Conservation (phyloP, 495 filamentous ascomycete species). For the Evansstolkia leycettana region DNA sequence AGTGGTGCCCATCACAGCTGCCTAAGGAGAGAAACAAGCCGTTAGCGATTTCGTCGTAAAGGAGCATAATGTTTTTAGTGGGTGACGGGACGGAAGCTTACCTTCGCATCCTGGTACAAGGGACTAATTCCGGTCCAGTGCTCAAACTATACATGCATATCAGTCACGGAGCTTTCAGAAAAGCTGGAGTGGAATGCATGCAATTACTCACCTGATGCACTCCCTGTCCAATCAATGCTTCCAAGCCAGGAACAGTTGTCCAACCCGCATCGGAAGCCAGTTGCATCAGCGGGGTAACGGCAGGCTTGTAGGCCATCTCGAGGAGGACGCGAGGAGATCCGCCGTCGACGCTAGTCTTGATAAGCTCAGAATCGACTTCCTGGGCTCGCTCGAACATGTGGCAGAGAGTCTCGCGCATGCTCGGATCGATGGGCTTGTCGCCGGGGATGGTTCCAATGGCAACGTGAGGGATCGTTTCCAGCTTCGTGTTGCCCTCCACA, state of each 20-base stretch:
- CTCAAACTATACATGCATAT: conserved; percentile 52
- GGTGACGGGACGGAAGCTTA: conserved; percentile 11
- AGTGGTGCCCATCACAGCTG: conserved; percentile 16
- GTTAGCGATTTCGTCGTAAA: neutral
- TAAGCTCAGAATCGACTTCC: conserved; percentile 20
- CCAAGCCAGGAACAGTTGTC: conserved; percentile 73
- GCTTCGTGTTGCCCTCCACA: conserved; percentile 38
- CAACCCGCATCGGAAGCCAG: conserved; percentile 74
- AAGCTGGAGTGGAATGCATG: neutral
- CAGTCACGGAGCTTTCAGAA: conserved; percentile 2
- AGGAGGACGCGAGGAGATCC: conserved; percentile 49
- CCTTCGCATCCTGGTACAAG: conserved; percentile 50
- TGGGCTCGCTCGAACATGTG: conserved; percentile 45
- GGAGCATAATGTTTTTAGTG: too few species aligned
- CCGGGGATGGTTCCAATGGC: conserved; percentile 88
- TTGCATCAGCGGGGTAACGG: conserved; percentile 73
- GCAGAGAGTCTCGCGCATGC: conserved; percentile 55
- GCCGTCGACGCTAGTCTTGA: conserved; percentile 13
- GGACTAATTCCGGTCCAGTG: conserved; percentile 70
- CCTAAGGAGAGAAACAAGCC: conserved; percentile 6
- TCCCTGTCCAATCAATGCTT: conserved; percentile 84
- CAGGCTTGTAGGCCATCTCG: conserved; percentile 95
- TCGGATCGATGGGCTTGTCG: conserved; percentile 67
- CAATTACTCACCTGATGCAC: conserved; percentile 45
- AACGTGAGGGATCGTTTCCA: conserved; percentile 47